These are phyloP conservation scores for Ambrosia hybrid DNA, from an alignment of 140 eudicot genomes.

Conservation along the genomic window DNA sequence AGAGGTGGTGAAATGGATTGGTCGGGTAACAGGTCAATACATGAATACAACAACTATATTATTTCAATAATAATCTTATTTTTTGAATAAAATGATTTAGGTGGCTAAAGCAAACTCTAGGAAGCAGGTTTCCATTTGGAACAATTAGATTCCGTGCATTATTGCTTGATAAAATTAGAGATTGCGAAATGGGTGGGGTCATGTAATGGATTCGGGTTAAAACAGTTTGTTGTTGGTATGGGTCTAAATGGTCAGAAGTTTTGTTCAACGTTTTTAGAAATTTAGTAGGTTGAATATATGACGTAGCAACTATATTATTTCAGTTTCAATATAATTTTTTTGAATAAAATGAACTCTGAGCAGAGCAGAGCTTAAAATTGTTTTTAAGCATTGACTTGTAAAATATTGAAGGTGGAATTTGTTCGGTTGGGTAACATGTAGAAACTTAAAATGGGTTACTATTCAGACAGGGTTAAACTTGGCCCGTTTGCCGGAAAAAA, in stretches of 20 bases:
- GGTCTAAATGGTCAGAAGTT: background rate
- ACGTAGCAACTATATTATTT: background rate
- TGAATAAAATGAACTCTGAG: background rate
- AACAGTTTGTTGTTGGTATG: background rate
- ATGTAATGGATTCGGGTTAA: slow-evolving; percentile 6
- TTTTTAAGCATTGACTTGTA: background rate
- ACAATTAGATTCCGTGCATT: background rate
- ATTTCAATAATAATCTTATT: background rate
- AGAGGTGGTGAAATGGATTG: slow-evolving; percentile 14
- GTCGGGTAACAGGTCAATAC: background rate
- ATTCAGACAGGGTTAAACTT: background rate
- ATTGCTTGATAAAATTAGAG: background rate
- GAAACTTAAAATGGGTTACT: background rate
- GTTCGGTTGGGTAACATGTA: background rate
- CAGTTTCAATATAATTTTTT: background rate
- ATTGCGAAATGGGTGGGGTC: background rate
- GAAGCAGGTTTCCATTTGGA: too few relatives aligned
- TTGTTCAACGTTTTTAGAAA: background rate
- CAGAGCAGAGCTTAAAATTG: background rate
- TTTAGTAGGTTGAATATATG: background rate
- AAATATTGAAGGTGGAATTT: background rate
- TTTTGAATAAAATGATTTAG: background rate
- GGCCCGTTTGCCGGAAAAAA: background rate
- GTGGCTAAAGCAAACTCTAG: background rate
- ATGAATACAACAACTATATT: background rate